Percentiles rank a stretch among this genome's conserved stretches.
phyloP scores from a whole-genome alignment of 1,284 basidiomycete genomes.

The Marasmius fiardii region DNA sequence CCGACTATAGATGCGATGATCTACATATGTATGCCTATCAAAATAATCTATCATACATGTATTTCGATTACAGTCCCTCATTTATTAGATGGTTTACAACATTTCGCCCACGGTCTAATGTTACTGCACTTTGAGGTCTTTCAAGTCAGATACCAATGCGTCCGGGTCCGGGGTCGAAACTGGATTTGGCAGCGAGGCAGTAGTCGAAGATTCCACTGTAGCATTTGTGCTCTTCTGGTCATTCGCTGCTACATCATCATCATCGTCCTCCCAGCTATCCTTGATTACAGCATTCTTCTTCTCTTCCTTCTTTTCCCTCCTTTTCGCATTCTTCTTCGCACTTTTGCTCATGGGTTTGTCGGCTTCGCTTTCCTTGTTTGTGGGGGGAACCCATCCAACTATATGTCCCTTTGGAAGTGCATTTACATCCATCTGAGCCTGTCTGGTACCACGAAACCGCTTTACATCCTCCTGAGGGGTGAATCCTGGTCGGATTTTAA shows the following conservation, averaged over 20 bases:
- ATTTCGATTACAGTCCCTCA: background rate
- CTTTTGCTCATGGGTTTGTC: slow-evolving; percentile 46
- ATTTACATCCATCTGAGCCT: slow-evolving; percentile 64
- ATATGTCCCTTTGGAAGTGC: slow-evolving; percentile 73
- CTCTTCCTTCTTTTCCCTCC: slow-evolving; percentile 63
- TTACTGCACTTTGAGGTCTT: slow-evolving; percentile 28
- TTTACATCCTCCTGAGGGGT: slow-evolving; percentile 93
- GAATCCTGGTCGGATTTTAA: slow-evolving; percentile 90
- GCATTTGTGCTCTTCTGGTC: background rate
- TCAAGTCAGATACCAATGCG: slow-evolving; percentile 38
- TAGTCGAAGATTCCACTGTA: no score
- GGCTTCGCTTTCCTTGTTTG: slow-evolving; percentile 24
- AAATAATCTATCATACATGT: background rate
- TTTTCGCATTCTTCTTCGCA: slow-evolving; percentile 79
- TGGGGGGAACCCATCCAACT: slow-evolving; percentile 72
- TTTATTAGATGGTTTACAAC: background rate
- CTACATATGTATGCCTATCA: background rate
- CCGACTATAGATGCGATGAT: background rate
- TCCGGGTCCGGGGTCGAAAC: slow-evolving; percentile 21
- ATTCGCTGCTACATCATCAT: slow-evolving; percentile 30
- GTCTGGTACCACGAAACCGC: slow-evolving; percentile 76
- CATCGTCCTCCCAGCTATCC: slow-evolving; percentile 79
- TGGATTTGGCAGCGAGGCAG: background rate
- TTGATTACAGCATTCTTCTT: slow-evolving; percentile 49
- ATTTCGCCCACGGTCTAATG: background rate